Conservation (phyloP, 2,329 filamentous ascomycete genomes). For the Aspergillus latus region DNA sequence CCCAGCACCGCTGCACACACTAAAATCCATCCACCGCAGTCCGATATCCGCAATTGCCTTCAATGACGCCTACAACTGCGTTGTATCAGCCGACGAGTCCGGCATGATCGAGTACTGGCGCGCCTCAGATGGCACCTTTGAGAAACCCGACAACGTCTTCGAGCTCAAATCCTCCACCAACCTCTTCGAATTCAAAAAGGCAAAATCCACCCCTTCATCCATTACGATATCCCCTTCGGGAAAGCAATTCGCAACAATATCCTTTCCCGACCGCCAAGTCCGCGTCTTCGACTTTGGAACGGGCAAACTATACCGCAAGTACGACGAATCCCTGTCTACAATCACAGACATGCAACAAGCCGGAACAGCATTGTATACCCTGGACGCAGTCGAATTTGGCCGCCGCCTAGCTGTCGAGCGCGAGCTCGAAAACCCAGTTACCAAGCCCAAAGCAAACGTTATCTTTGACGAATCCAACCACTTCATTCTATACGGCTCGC, state of each 20-base stretch:
- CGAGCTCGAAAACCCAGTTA: conserved; percentile 71
- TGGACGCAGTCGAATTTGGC: conserved; percentile 91
- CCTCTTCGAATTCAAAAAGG: conserved; percentile 95
- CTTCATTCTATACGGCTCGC: conserved; percentile 91
- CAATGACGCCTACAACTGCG: conserved; percentile 85
- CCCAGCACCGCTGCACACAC: conserved; percentile 70
- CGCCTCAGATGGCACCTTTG: conserved; percentile 69
- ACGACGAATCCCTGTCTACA: conserved; percentile 88
- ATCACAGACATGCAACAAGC: conserved; percentile 94
- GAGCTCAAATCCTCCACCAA: conserved; percentile 91
- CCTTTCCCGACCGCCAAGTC: conserved; percentile 89
- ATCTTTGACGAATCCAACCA: conserved; percentile 95
- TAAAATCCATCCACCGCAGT: conserved; percentile 76
- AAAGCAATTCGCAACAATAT: conserved; percentile 82
- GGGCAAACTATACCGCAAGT: conserved; percentile 84
- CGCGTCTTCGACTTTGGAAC: conserved; percentile 90
- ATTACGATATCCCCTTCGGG: conserved; percentile 84
- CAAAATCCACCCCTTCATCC: conserved; percentile 78
- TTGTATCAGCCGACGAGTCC: conserved; percentile 80
- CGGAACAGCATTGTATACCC: conserved; percentile 74
- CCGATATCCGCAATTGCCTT: conserved; percentile 84
- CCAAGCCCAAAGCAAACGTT: conserved; percentile 74
- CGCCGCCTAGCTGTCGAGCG: conserved; percentile 81
- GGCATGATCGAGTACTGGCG: conserved; percentile 98
- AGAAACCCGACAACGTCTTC: conserved; percentile 90